phyloP scores from a whole-genome alignment of 179 eudicot genomes.

The Drosera spatulata region DNA sequence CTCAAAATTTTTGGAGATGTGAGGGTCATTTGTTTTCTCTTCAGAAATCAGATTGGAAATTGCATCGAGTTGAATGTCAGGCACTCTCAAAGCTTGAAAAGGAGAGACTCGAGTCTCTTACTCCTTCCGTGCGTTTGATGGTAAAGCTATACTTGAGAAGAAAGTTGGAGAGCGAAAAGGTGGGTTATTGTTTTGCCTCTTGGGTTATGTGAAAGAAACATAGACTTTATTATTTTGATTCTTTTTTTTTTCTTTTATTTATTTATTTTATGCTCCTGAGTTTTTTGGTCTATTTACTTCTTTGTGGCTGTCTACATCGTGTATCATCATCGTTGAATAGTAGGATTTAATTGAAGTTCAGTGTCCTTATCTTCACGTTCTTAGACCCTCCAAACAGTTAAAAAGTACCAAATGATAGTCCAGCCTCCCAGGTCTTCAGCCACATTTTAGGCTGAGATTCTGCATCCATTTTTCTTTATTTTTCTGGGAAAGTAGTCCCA shows the following conservation, averaged over 20 bases:
- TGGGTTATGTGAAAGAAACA: slow-evolving; percentile 13
- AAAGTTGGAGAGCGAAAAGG: slow-evolving; percentile 68
- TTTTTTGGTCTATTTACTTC: too few species aligned
- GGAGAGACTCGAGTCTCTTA: slow-evolving; percentile 49
- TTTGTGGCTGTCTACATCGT: too few species aligned
- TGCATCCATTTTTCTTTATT: too few species aligned
- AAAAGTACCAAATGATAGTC: too few species aligned
- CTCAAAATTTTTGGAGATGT: background rate
- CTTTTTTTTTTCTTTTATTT: background rate
- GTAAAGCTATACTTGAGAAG: slow-evolving; percentile 59
- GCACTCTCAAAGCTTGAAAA: slow-evolving; percentile 52
- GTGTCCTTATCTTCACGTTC: too few species aligned
- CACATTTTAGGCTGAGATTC: too few species aligned
- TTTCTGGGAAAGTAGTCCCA: too few species aligned
- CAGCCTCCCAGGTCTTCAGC: too few species aligned
- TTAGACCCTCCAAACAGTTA: too few species aligned
- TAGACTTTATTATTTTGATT: background rate
- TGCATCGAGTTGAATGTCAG: slow-evolving; percentile 75
- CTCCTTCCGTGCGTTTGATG: slow-evolving; percentile 82
- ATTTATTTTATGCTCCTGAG: too few species aligned
- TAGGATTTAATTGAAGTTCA: too few species aligned
- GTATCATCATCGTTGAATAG: too few species aligned
- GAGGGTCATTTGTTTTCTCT: slow-evolving; percentile 1
- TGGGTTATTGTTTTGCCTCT: slow-evolving; percentile 7
- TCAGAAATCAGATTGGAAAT: slow-evolving; percentile 88